Conservation (phyloP, 2,329 filamentous ascomycete species). For the Bipolaris cookei region DNA sequence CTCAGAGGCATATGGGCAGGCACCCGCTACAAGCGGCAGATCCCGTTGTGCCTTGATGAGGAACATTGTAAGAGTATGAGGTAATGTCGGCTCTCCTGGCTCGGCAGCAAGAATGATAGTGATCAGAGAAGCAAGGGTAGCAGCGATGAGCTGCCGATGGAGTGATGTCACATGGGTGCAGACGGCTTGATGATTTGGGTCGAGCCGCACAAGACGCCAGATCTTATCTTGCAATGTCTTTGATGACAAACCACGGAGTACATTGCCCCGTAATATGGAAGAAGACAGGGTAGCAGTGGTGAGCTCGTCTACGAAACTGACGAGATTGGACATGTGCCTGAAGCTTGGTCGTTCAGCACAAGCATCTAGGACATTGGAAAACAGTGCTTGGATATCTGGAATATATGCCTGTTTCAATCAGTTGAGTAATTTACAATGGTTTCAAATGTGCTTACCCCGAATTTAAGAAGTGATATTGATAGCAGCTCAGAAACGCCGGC, state of each 20-base stretch:
- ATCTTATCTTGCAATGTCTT: constrained; percentile 30
- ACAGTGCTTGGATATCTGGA: constrained; percentile 23
- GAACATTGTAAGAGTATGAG: constrained; percentile 25
- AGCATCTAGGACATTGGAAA: constrained; percentile 23
- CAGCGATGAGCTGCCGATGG: constrained; percentile 27
- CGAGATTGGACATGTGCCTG: constrained; percentile 15
- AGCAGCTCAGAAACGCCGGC: constrained; percentile 27
- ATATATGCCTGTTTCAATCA: constrained; percentile 29
- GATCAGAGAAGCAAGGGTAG: constrained; percentile 40
- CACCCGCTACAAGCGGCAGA: constrained; percentile 9
- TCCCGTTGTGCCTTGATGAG: constrained; percentile 40
- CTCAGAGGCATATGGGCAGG: constrained; percentile 28
- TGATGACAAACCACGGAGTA: constrained; percentile 37
- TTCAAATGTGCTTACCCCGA: constrained; percentile 30
- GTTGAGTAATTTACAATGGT: not conserved
- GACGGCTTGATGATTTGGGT: not conserved
- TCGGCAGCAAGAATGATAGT: constrained; percentile 29
- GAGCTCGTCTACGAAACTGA: constrained; percentile 28
- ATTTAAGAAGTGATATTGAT: constrained; percentile 32
- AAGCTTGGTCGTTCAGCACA: constrained; percentile 15
- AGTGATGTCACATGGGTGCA: constrained; percentile 17
- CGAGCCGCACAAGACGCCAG: constrained; percentile 23
- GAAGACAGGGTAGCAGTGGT: constrained; percentile 18
- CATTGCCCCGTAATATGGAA: constrained; percentile 22
- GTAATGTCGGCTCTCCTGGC: constrained; percentile 23